phyloP scores from a whole-genome alignment of 2,329 filamentous ascomycete species.

The Lasiodiplodia citricola region DNA sequence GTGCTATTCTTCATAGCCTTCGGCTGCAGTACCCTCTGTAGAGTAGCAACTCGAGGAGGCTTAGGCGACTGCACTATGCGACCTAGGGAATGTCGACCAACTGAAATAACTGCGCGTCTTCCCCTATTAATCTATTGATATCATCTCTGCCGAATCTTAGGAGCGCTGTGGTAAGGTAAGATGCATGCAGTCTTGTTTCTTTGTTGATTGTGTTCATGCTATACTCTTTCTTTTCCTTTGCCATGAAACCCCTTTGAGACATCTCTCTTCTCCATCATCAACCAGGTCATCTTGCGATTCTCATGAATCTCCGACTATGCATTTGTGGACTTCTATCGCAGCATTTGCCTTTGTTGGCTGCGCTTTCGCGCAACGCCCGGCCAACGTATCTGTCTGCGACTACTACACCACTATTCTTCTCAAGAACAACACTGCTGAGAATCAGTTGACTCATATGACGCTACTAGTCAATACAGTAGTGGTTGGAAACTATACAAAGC shows the following conservation, averaged over 20 bases:
- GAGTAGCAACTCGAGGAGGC: no score
- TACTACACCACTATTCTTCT: conserved; percentile 67
- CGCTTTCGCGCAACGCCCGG: conserved; percentile 26
- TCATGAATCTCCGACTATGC: neutral
- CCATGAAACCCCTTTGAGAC: neutral
- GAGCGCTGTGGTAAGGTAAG: neutral
- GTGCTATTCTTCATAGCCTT: no score
- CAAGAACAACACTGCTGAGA: conserved; percentile 63
- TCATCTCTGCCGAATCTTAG: no score
- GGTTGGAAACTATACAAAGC: conserved; percentile 65
- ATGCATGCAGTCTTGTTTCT: neutral
- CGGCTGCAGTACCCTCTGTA: no score
- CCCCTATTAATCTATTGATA: no score
- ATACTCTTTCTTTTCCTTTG: neutral
- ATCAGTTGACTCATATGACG: conserved; percentile 62
- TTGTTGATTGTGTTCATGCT: neutral
- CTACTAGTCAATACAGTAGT: conserved; percentile 67
- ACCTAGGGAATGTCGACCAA: no score
- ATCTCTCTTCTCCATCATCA: neutral
- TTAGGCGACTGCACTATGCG: no score
- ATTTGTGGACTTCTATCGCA: neutral
- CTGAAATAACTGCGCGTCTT: no score
- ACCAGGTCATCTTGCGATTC: neutral
- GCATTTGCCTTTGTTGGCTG: conserved; percentile 21
- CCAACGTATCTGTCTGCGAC: conserved; percentile 62